Conservation (phyloP, 768 basidiomycete genomes). For the Kwoniella sp. region DNA sequence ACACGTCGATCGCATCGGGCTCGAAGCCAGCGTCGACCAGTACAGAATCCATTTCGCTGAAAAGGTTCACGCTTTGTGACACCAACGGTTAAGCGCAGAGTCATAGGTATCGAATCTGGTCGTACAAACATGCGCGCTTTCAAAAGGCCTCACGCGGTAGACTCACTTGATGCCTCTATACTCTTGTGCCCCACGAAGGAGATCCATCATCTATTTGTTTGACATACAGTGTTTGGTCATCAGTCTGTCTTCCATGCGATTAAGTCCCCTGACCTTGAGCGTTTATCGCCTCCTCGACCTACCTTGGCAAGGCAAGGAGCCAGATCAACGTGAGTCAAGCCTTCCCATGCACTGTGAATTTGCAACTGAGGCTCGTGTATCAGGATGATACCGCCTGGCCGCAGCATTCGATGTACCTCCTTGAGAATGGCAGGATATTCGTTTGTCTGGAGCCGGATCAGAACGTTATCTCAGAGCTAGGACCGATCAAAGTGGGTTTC, state of each 20-base stretch:
- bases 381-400: conserved; percentile 19
- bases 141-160: not conserved
- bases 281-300: not conserved
- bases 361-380: conserved; percentile 18
- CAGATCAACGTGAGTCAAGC: conserved; percentile 9
- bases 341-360: conserved; percentile 13
- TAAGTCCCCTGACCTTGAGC: too few relatives aligned
- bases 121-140: too few relatives aligned
- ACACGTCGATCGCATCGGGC: conserved; percentile 9
- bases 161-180: conserved; percentile 27
- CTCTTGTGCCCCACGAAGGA: conserved; percentile 2
- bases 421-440: conserved; percentile 11
- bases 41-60: conserved; percentile 10
- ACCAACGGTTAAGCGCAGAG: not conserved
- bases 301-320: conserved; percentile 15
- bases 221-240: not conserved
- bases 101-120: too few relatives aligned
- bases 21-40: conserved; percentile 20
- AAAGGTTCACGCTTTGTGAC: conserved; percentile 6
- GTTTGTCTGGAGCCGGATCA: conserved; percentile 2
- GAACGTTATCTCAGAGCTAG: too few relatives aligned
- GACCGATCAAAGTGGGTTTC: too few relatives aligned
- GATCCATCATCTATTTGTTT: conserved; percentile 12
- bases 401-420: conserved; percentile 16
- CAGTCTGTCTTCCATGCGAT: too few relatives aligned